A percentile compares a stretch with the other conserved stretches of the same genome.
Conservation (phyloP, 2,329 filamentous ascomycete genomes). For the Paraphoma chrysanthemicola region DNA sequence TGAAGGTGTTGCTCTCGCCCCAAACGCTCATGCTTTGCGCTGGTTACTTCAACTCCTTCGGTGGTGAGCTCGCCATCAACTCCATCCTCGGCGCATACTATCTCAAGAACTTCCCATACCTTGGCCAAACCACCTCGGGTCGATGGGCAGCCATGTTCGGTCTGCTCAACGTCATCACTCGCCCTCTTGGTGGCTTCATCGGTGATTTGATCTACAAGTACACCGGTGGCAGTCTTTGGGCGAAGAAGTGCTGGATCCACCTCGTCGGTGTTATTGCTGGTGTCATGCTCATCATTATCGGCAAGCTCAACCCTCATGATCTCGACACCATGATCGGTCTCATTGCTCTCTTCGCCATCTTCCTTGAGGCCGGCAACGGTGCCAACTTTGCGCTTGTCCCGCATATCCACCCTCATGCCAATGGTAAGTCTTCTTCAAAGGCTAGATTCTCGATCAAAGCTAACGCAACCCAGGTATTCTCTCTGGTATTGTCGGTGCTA, state of each 20-base stretch:
- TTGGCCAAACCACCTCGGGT: constrained; percentile 62
- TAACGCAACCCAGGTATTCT: constrained; percentile 58
- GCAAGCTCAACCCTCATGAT: constrained; percentile 66
- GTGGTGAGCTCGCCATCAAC: constrained; percentile 67
- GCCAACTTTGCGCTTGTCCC: constrained; percentile 87
- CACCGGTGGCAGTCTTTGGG: constrained; percentile 61
- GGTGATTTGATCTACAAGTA: constrained; percentile 62
- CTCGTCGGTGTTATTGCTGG: constrained; percentile 64
- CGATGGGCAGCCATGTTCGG: constrained; percentile 77
- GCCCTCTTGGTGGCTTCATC: constrained; percentile 70
- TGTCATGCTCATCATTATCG: constrained; percentile 68
- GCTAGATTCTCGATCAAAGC: not conserved
- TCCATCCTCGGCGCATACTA: constrained; percentile 67
- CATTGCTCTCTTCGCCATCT: constrained; percentile 78
- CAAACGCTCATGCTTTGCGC: constrained; percentile 61
- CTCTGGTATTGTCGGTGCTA: constrained; percentile 78
- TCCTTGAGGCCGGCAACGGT: constrained; percentile 84
- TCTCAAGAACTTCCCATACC: constrained; percentile 60
- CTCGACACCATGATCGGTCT: constrained; percentile 76
- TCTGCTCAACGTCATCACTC: constrained; percentile 72
- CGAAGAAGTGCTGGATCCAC: constrained; percentile 69
- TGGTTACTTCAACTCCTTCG: constrained; percentile 68
- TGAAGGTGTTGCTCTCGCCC: constrained; percentile 68
- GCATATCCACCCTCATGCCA: constrained; percentile 83
- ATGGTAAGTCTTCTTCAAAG: constrained; percentile 60